Evolutionary conservation across 306 rosid species (phyloP).

Genomic region (Cucumis cinereus): DNA sequence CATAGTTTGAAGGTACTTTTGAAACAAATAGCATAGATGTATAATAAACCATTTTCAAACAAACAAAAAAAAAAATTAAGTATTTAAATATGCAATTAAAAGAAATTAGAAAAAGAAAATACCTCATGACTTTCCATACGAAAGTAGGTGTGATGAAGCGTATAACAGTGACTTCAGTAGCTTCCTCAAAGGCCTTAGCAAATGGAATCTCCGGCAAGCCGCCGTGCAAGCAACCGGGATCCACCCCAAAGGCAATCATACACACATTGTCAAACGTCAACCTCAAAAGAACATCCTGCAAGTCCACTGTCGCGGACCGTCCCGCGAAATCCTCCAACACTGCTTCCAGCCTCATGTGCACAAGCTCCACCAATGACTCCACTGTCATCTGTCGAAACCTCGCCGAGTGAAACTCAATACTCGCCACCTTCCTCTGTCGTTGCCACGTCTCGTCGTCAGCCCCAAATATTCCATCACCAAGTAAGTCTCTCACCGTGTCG

Average conservation of each 20-base stretch:
- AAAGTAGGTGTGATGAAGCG: conserved; percentile 55
- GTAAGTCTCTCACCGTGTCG: conserved; percentile 52
- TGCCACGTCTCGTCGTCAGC: conserved; percentile 80
- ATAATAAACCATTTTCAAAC: neutral
- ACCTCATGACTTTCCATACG: conserved; percentile 64
- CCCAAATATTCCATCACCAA: conserved; percentile 70
- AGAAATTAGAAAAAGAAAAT: neutral
- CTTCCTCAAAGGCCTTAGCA: conserved; percentile 82
- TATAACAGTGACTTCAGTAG: conserved; percentile 59
- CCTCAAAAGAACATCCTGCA: conserved; percentile 68
- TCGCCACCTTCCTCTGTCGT: conserved; percentile 68
- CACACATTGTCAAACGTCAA: conserved; percentile 85
- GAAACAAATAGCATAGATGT: too few species aligned
- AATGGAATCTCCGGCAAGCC: conserved; percentile 58
- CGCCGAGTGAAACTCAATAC: conserved; percentile 78
- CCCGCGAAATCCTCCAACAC: conserved; percentile 33
- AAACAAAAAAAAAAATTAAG: too few species aligned
- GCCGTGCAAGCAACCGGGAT: conserved; percentile 60
- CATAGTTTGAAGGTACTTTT: too few species aligned
- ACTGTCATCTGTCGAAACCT: conserved; percentile 49
- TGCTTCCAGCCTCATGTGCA: conserved; percentile 46
- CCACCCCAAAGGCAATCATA: conserved; percentile 87
- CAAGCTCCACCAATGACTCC: conserved; percentile 53
- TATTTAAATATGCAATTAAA: neutral
- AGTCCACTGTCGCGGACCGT: conserved; percentile 24